A percentile compares a stretch with the other conserved stretches of the same genome.
Conservation (phyloP, 2,329 filamentous ascomycete genomes). For the Plectosphaerella cucumerina region DNA sequence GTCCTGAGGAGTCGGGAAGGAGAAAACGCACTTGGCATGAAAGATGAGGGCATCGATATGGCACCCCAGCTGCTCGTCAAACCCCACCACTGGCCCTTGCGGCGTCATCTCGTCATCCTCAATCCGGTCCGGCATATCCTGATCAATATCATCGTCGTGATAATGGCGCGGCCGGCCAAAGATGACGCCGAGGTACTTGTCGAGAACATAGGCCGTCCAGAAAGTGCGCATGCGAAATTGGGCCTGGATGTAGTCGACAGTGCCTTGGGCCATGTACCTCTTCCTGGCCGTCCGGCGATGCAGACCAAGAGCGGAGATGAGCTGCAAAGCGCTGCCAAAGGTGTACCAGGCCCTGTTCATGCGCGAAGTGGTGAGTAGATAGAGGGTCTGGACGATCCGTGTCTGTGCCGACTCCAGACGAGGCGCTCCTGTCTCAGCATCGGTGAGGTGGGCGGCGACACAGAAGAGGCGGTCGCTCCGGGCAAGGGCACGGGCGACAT, state of each 20-base stretch:
- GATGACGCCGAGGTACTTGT: slow-evolving; percentile 61
- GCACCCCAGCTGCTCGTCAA: slow-evolving; percentile 34
- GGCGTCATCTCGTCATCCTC: slow-evolving; percentile 54
- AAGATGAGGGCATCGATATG: slow-evolving; percentile 44
- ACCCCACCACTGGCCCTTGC: slow-evolving; percentile 17
- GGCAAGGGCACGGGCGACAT: slow-evolving; percentile 18
- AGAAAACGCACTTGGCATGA: slow-evolving; percentile 33
- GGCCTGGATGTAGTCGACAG: slow-evolving; percentile 36
- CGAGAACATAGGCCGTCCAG: slow-evolving; percentile 59
- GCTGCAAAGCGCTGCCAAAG: slow-evolving; percentile 52
- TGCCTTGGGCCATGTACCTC: slow-evolving; percentile 1
- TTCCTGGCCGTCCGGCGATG: slow-evolving; percentile 32
- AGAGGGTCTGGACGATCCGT: slow-evolving; percentile 51
- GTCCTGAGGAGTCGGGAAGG: slow-evolving; percentile 12
- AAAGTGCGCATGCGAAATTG: slow-evolving; percentile 56
- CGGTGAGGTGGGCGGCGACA: slow-evolving; percentile 30
- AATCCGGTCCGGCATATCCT: slow-evolving; percentile 48
- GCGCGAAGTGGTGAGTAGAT: slow-evolving; percentile 52
- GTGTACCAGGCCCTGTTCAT: slow-evolving; percentile 58
- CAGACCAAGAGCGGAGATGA: slow-evolving; percentile 38
- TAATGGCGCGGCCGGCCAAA: slow-evolving; percentile 57
- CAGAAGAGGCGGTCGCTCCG: slow-evolving; percentile 38
- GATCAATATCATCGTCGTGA: slow-evolving; percentile 61
- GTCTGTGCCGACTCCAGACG: slow-evolving; percentile 49
- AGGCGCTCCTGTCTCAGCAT: slow-evolving; percentile 18